phyloP scores from a whole-genome alignment of 1,139 yeast species.

The Taphrina flavorubra region DNA sequence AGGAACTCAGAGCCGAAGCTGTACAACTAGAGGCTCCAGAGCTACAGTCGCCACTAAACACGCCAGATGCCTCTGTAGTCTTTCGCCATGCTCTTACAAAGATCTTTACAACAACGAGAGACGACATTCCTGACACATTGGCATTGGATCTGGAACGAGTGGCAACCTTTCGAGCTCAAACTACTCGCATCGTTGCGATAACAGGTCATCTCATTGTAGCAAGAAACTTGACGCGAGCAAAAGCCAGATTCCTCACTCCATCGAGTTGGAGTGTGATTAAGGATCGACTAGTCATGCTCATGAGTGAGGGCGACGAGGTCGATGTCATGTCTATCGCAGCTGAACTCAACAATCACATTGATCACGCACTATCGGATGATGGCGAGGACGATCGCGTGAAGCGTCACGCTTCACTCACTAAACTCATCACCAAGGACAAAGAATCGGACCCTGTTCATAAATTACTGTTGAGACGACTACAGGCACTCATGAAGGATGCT shows the following conservation, averaged over 20 bases:
- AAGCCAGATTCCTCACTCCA: not conserved
- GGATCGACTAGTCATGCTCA: slow-evolving; percentile 16
- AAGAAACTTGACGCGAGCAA: slow-evolving; percentile 16
- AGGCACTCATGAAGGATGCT: slow-evolving; percentile 12
- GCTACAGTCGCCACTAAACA: not conserved
- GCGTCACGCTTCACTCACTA: slow-evolving; percentile 16
- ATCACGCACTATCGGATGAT: not conserved
- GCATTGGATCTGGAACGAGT: slow-evolving; percentile 26
- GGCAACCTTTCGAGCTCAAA: slow-evolving; percentile 2
- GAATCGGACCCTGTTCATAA: slow-evolving; percentile 1
- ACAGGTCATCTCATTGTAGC: slow-evolving; percentile 22
- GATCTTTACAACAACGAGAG: not conserved
- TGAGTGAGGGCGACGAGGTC: not conserved
- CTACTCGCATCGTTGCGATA: not conserved
- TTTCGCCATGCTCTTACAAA: slow-evolving; percentile 10
- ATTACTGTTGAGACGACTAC: slow-evolving; percentile 19
- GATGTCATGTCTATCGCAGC: slow-evolving; percentile 20
- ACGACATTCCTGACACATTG: slow-evolving; percentile 26
- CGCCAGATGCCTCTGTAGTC: not conserved
- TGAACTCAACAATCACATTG: slow-evolving; percentile 26
- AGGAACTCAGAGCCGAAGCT: not conserved
- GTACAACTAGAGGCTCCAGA: slow-evolving; percentile 3
- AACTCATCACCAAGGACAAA: slow-evolving; percentile 6
- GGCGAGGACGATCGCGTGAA: slow-evolving; percentile 8
- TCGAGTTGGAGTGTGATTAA: slow-evolving; percentile 15